Evolutionary conservation across 305 asterid genomes (phyloP).

Genomic region (Plantago rigida): DNA sequence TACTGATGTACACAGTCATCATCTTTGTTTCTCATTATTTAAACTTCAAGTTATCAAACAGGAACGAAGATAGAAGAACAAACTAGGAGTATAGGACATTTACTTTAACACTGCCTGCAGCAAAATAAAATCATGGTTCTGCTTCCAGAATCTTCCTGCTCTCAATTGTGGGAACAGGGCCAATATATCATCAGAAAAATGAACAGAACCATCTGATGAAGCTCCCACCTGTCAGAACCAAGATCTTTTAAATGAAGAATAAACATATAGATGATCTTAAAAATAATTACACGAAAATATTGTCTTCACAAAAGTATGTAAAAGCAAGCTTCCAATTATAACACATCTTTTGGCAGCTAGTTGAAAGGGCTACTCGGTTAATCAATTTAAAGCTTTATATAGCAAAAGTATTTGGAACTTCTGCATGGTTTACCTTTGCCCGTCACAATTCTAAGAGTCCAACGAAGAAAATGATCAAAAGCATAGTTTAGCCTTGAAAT

Average conservation of each 20-base stretch:
- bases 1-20: conserved; percentile 2
- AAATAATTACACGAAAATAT: conserved; percentile 16
- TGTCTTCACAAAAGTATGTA: conserved; percentile 12
- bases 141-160: conserved; percentile 88
- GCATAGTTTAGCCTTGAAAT: not conserved
- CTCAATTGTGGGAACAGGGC: conserved; percentile 66
- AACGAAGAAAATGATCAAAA: too few species aligned
- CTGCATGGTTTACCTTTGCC: not conserved
- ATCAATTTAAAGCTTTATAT: conserved; percentile 12
- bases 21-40: conserved; percentile 13
- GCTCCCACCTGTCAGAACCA: conserved; percentile 54
- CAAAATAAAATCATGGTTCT: conserved; percentile 65
- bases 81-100: conserved; percentile 33
- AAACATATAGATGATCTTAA: not conserved
- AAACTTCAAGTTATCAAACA: conserved; percentile 18
- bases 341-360: conserved; percentile 3
- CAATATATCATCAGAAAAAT: conserved; percentile 61
- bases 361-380: conserved; percentile 11
- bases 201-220: conserved; percentile 41
- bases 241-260: conserved; percentile 13
- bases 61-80: conserved; percentile 18
- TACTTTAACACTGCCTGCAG: conserved; percentile 87
- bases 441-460: not conserved
- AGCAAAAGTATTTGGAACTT: not conserved
- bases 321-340: conserved; percentile 7